Conservation (phyloP, 306 rosid genomes). For the Trifolium repens region DNA sequence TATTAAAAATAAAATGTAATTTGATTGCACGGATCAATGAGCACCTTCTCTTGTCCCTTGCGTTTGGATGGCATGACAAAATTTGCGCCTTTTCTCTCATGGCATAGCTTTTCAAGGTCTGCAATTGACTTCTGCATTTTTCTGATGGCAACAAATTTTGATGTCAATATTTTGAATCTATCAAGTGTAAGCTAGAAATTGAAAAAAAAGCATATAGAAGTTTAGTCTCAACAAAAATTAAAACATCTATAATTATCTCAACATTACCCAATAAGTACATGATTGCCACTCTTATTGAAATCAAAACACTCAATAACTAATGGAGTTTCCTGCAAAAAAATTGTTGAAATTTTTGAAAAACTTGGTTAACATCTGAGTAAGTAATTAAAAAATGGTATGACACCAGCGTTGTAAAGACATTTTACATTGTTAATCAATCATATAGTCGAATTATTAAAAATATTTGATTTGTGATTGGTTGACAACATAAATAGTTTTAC, state of each 20-base stretch:
- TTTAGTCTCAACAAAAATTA: not conserved
- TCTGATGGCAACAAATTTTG: conserved; percentile 46
- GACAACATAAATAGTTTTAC: not conserved
- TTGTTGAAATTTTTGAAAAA: not conserved
- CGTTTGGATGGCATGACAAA: conserved; percentile 55
- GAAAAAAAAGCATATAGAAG: not conserved
- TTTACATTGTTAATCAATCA: too few species aligned
- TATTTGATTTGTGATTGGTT: not conserved
- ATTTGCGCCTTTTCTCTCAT: conserved; percentile 55
- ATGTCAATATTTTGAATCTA: conserved; percentile 22
- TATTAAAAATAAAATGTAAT: not conserved
- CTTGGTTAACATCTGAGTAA: conserved; percentile 16
- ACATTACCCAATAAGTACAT: conserved; percentile 77
- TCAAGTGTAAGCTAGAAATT: not conserved
- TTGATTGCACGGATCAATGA: conserved; percentile 27
- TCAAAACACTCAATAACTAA: conserved; percentile 86
- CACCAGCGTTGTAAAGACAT: not conserved
- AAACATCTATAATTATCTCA: conserved; percentile 7
- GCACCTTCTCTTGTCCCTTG: conserved; percentile 65
- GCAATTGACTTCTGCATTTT: conserved; percentile 71
- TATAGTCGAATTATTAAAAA: too few species aligned
- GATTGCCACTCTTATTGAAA: conserved; percentile 83
- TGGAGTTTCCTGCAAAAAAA: conserved; percentile 66
- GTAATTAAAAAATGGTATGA: conserved; percentile 13
- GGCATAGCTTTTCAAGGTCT: conserved; percentile 66